Conservation (phyloP, 2,329 filamentous ascomycete genomes). For the Claviceps arundinis region DNA sequence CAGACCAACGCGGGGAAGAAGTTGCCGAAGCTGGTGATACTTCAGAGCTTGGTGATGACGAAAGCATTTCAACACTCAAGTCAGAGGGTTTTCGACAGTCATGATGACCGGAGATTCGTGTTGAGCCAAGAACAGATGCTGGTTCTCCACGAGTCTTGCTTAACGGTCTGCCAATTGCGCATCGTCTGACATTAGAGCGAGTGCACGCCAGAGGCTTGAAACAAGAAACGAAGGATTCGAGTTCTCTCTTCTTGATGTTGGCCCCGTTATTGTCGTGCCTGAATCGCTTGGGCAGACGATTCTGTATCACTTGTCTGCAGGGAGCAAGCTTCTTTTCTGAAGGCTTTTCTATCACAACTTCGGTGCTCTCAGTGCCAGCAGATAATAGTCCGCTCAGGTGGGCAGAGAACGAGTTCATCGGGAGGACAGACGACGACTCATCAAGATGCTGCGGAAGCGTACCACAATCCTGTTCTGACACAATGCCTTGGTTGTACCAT, state of each 20-base stretch:
- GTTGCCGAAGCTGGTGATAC: background rate
- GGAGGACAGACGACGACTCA: background rate
- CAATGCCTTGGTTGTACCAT: constrained; percentile 3
- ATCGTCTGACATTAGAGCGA: background rate
- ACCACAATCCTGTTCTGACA: constrained; percentile 4
- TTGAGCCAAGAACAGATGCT: background rate
- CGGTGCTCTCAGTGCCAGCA: background rate
- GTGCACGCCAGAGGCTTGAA: constrained; percentile 2
- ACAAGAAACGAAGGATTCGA: background rate
- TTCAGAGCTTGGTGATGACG: background rate
- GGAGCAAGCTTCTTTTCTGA: background rate
- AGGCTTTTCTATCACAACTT: background rate
- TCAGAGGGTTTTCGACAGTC: background rate
- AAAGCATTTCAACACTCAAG: background rate
- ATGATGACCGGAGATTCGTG: background rate
- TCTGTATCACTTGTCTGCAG: background rate
- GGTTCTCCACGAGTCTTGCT: background rate
- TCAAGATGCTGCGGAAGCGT: constrained; percentile 2
- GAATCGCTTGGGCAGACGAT: background rate
- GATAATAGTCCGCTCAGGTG: background rate
- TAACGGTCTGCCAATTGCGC: background rate
- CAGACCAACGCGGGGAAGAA: background rate
- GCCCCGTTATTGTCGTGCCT: background rate
- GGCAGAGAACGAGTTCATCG: background rate
- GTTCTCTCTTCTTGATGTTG: background rate